A percentile compares a stretch with the other conserved stretches of the same genome.
Conservation (phyloP, 345 rosid genomes). For the Salix suchowensis region DNA sequence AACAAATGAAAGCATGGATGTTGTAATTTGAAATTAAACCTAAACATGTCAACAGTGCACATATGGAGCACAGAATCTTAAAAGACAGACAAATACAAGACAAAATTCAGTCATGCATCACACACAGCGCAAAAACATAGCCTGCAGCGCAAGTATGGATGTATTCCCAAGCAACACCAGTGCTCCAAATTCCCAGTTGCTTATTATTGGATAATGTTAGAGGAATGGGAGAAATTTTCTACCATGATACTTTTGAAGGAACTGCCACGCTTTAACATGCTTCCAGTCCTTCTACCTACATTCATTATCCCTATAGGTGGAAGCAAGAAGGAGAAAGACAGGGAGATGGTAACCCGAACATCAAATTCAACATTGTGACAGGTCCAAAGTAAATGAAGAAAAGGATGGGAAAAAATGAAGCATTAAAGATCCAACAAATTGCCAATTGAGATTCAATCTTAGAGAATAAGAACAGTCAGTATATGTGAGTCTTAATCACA, state of each 20-base stretch:
- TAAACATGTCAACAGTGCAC: neutral
- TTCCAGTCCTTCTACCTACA: neutral
- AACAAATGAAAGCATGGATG: neutral
- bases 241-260: neutral
- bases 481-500: neutral
- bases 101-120: neutral
- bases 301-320: neutral
- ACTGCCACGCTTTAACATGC: neutral
- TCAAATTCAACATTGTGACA: neutral
- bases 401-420: neutral
- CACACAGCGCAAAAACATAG: neutral
- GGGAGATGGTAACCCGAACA: neutral
- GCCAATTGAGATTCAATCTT: neutral
- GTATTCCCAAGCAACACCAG: neutral
- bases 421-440: neutral
- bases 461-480: neutral
- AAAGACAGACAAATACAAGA: neutral
- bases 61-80: neutral
- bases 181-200: neutral
- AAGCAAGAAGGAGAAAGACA: neutral
- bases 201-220: neutral
- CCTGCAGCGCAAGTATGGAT: neutral
- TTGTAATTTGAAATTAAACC: neutral
- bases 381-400: neutral
- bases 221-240: neutral